Conservation (phyloP, 2,329 filamentous ascomycete species). For the Diaporthe nobilis region DNA sequence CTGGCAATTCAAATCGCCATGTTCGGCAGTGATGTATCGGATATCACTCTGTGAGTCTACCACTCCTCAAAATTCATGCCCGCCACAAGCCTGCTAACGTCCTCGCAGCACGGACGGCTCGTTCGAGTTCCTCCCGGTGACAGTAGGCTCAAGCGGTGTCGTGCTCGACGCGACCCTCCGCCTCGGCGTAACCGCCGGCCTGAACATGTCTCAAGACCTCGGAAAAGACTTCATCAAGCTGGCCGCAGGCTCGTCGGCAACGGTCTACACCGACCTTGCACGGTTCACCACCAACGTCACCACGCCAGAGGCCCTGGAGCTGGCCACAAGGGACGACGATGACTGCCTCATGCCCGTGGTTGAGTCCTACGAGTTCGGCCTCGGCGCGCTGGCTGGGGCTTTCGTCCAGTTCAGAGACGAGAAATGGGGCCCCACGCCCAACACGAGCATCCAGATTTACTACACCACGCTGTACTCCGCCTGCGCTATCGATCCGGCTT, state of each 20-base stretch:
- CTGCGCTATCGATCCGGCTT: conserved; percentile 54
- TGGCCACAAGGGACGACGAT: conserved; percentile 47
- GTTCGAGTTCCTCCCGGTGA: conserved; percentile 71
- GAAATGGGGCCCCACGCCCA: conserved; percentile 65
- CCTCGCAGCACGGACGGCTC: conserved; percentile 61
- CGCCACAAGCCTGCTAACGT: background rate
- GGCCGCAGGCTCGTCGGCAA: conserved; percentile 49
- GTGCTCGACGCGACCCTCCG: conserved; percentile 63
- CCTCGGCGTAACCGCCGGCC: conserved; percentile 61
- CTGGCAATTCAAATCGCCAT: conserved; percentile 63
- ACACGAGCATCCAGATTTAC: conserved; percentile 64
- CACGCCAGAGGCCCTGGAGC: conserved; percentile 40
- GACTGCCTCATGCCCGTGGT: conserved; percentile 61
- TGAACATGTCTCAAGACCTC: conserved; percentile 45
- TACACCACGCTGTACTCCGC: conserved; percentile 63
- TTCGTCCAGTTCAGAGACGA: conserved; percentile 58
- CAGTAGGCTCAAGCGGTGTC: conserved; percentile 58
- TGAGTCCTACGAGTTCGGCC: conserved; percentile 64
- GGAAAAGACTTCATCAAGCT: conserved; percentile 47
- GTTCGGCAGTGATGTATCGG: conserved; percentile 64
- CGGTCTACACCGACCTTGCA: conserved; percentile 65
- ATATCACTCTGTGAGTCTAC: conserved; percentile 62
- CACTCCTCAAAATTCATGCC: background rate
- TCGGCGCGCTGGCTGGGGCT: conserved; percentile 69
- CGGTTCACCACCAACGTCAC: conserved; percentile 69